phyloP scores from a whole-genome alignment of 2,329 filamentous ascomycete species.

The Coccinonectria pachysandricola region DNA sequence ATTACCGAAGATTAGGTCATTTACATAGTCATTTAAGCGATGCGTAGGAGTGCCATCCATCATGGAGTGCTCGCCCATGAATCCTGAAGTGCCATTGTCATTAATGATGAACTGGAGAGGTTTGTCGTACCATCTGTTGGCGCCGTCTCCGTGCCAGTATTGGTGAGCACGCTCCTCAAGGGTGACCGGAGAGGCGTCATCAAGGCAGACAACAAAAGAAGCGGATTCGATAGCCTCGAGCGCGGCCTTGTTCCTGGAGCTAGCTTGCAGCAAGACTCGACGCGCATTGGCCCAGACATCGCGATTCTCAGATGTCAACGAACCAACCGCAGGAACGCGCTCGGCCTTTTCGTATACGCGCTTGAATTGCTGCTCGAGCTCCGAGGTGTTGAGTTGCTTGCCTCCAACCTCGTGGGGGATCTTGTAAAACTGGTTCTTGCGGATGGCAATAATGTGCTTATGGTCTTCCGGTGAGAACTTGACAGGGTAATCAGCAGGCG shows the following conservation, averaged over 20 bases:
- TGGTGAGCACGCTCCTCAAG: constrained; percentile 89
- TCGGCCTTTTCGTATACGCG: constrained; percentile 70
- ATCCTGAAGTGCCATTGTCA: constrained; percentile 94
- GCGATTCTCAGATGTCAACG: constrained; percentile 83
- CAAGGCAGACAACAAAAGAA: constrained; percentile 86
- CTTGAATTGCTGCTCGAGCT: constrained; percentile 84
- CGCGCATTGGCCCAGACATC: constrained; percentile 87
- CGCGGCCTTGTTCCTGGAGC: constrained; percentile 65
- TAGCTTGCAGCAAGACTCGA: constrained; percentile 62
- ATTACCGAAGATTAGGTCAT: constrained; percentile 85
- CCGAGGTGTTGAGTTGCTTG: constrained; percentile 74
- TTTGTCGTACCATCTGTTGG: constrained; percentile 97
- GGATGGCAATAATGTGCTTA: constrained; percentile 79
- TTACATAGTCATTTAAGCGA: constrained; percentile 89
- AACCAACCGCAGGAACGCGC: constrained; percentile 64
- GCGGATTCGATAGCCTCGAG: constrained; percentile 78
- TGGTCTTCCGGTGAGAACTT: constrained; percentile 68
- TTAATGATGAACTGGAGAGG: constrained; percentile 96
- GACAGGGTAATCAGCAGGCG: constrained; percentile 69
- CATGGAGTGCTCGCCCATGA: constrained; percentile 99
- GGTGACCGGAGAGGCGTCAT: constrained; percentile 83
- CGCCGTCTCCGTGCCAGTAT: constrained; percentile 97
- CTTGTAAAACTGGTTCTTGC: constrained; percentile 98
- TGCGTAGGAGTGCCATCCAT: constrained; percentile 99
- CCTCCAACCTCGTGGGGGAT: constrained; percentile 71